Evolutionary conservation across 2,329 filamentous ascomycete species (phyloP).

Genomic region (Macrophomina phaseolina): DNA sequence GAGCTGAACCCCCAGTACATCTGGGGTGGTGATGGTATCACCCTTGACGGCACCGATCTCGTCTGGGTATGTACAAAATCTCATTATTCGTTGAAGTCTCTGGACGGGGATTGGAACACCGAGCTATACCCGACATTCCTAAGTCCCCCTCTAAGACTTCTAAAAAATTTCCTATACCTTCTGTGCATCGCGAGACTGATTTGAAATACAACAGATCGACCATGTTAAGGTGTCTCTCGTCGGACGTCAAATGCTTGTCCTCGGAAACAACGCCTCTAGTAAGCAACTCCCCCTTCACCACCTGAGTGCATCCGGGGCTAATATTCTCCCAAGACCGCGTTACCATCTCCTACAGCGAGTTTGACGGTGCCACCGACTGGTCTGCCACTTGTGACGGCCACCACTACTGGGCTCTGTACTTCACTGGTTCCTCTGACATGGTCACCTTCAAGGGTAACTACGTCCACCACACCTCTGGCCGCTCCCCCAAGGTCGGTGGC

Average conservation of each 20-base stretch:
- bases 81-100: too few relatives aligned
- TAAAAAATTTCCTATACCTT: too few relatives aligned
- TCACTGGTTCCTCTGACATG: slow-evolving; percentile 61
- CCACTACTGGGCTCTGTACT: slow-evolving; percentile 65
- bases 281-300: too few relatives aligned
- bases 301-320: too few relatives aligned
- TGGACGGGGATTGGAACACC: too few relatives aligned
- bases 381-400: slow-evolving; percentile 64
- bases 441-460: slow-evolving; percentile 67
- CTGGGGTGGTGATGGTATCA: slow-evolving; percentile 45
- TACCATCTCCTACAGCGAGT: slow-evolving; percentile 65
- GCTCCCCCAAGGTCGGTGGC: slow-evolving; percentile 61
- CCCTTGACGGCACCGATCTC: slow-evolving; percentile 38
- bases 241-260: slow-evolving; percentile 66
- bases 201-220: neutral
- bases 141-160: neutral
- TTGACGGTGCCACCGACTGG: slow-evolving; percentile 61
- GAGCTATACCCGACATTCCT: too few relatives aligned
- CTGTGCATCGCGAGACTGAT: too few relatives aligned
- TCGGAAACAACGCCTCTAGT: slow-evolving; percentile 58
- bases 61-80: slow-evolving; percentile 28
- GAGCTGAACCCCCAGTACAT: slow-evolving; percentile 44
- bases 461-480: slow-evolving; percentile 64
- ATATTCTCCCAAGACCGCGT: slow-evolving; percentile 48
- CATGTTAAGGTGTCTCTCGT: slow-evolving; percentile 58